These are phyloP conservation scores for Fusarium transvaalense DNA, from an alignment of 2,329 filamentous ascomycete genomes.

Conservation along the genomic window DNA sequence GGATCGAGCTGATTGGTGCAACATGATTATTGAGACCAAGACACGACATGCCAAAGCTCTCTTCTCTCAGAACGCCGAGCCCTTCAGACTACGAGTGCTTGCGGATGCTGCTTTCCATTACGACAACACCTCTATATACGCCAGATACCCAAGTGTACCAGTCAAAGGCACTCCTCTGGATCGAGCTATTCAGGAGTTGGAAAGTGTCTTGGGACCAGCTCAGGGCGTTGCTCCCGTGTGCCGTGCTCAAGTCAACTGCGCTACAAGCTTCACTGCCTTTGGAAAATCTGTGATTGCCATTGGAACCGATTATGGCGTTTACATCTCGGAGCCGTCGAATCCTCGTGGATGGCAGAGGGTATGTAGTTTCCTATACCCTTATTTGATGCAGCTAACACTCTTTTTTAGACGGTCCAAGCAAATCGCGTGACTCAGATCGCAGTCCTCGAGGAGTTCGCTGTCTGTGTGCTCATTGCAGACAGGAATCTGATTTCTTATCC, in stretches of 20 bases:
- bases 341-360: constrained; percentile 92
- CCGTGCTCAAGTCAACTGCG: constrained; percentile 89
- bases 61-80: constrained; percentile 93
- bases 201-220: constrained; percentile 78
- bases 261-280: constrained; percentile 86
- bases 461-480: constrained; percentile 92
- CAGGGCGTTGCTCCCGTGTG: constrained; percentile 83
- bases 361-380: constrained; percentile 54
- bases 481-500: constrained; percentile 94
- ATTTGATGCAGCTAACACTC: constrained; percentile 35
- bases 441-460: constrained; percentile 93
- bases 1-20: constrained; percentile 88
- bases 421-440: constrained; percentile 89
- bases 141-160: constrained; percentile 74
- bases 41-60: constrained; percentile 90
- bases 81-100: constrained; percentile 90
- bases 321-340: constrained; percentile 87
- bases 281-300: constrained; percentile 91
- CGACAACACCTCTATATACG: constrained; percentile 70
- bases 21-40: constrained; percentile 94
- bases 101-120: constrained; percentile 93
- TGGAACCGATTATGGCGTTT: constrained; percentile 95
- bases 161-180: constrained; percentile 94
- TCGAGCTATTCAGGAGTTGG: constrained; percentile 88
- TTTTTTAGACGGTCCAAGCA: constrained; percentile 76